Evolutionary conservation across 345 rosid species (phyloP).

Genomic region (Rhodomyrtus tomentosa): DNA sequence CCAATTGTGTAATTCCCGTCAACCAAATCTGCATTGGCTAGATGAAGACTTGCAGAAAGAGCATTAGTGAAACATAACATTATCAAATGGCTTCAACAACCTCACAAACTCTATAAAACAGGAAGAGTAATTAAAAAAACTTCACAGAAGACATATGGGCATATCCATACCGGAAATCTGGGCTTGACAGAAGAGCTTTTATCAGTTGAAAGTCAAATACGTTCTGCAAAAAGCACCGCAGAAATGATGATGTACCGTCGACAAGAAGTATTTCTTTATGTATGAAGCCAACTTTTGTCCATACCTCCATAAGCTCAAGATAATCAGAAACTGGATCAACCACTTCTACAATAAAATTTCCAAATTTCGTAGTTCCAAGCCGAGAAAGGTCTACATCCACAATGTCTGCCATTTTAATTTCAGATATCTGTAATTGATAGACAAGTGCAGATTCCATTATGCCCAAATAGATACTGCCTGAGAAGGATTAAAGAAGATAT

Average conservation of each 20-base stretch:
- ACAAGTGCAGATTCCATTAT: neutral
- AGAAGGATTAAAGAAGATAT: neutral
- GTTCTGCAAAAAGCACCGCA: conserved; percentile 31
- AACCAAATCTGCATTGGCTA: neutral
- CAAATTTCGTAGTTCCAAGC: conserved; percentile 54
- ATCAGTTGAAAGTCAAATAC: conserved; percentile 84
- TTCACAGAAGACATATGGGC: neutral
- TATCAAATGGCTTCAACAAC: neutral
- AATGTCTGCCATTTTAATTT: conserved; percentile 79
- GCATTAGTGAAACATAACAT: neutral
- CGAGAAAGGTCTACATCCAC: conserved; percentile 68
- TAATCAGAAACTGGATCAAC: conserved; percentile 86
- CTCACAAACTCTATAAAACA: neutral
- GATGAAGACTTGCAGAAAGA: neutral
- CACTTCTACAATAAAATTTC: conserved; percentile 72
- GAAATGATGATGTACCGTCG: neutral
- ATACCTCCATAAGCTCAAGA: conserved; percentile 87
- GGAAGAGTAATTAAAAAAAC: neutral
- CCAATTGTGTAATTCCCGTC: neutral
- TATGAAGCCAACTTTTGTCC: conserved; percentile 4
- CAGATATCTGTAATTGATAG: conserved; percentile 52
- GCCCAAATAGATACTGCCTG: neutral
- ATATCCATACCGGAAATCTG: conserved; percentile 59
- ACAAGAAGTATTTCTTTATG: neutral
- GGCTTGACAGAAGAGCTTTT: conserved; percentile 54